phyloP scores from a whole-genome alignment of 495 filamentous ascomycete species.

The Lindgomyces ingoldianus region DNA sequence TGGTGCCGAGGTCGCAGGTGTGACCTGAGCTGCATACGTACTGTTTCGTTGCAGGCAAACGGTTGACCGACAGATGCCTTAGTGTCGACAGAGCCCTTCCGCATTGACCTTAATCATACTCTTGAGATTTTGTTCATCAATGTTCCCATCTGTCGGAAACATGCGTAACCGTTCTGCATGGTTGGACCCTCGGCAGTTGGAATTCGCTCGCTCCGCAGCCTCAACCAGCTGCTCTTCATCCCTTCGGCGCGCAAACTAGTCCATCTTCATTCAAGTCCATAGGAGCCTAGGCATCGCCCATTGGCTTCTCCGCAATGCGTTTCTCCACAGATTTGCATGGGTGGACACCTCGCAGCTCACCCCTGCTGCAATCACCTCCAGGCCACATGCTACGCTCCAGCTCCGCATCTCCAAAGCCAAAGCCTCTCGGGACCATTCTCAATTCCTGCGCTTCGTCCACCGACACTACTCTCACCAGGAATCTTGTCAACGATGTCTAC shows the following conservation, averaged over 20 bases:
- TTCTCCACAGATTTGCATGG: background rate
- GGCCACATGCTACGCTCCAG: background rate
- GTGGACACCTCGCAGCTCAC: background rate
- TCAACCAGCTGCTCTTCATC: background rate
- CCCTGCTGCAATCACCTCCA: background rate
- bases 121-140: background rate
- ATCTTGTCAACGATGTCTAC: background rate
- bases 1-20: too few species aligned
- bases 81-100: too few species aligned
- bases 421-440: background rate
- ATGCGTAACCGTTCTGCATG: background rate
- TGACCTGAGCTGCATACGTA: too few species aligned
- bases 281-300: background rate
- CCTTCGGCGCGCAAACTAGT: too few species aligned
- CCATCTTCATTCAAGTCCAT: background rate
- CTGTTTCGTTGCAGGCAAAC: too few species aligned
- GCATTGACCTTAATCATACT: too few species aligned
- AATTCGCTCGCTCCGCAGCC: background rate
- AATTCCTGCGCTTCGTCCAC: background rate
- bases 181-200: conserved; percentile 6
- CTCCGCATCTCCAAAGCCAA: background rate
- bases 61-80: too few species aligned
- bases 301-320: conserved; percentile 11
- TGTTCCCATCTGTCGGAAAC: background rate
- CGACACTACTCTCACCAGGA: background rate